Evolutionary conservation across 106 monocot species (phyloP).

Genomic region (Dendrobium huoshanense): DNA sequence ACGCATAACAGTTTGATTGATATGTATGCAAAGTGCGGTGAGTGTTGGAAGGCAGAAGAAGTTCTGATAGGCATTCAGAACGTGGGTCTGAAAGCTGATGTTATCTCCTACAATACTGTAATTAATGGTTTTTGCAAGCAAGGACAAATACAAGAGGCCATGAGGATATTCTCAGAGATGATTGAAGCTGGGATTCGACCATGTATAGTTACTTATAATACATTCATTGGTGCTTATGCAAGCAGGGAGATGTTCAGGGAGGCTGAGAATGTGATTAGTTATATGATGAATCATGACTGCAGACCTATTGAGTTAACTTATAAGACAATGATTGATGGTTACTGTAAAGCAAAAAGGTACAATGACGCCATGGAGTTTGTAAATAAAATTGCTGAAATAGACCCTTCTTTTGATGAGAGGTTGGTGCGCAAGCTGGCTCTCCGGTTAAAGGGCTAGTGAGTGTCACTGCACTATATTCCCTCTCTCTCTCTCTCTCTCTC

Average conservation of each 20-base stretch:
- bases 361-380: constrained; percentile 59
- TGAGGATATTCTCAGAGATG: constrained; percentile 61
- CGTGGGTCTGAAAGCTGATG: constrained; percentile 44
- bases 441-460: constrained; percentile 23
- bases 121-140: constrained; percentile 88
- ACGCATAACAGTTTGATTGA: constrained; percentile 92
- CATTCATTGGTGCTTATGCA: constrained; percentile 58
- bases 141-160: constrained; percentile 67
- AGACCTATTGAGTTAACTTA: constrained; percentile 66
- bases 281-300: constrained; percentile 60
- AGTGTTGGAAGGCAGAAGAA: constrained; percentile 85
- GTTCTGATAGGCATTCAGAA: constrained; percentile 45
- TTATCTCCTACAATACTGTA: constrained; percentile 80
- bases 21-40: constrained; percentile 69
- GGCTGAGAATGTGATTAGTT: constrained; percentile 55
- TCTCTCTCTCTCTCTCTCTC: too few species aligned
- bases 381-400: constrained; percentile 43
- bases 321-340: constrained; percentile 63
- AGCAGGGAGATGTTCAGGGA: constrained; percentile 51
- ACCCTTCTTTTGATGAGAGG: constrained; percentile 41
- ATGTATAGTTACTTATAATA: constrained; percentile 71
- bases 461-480: constrained; percentile 1
- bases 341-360: constrained; percentile 44
- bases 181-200: constrained; percentile 46
- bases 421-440: constrained; percentile 26